Evolutionary conservation across 768 basidiomycete species (phyloP).

Genomic region (Chalciporus sphaerocephalus): DNA sequence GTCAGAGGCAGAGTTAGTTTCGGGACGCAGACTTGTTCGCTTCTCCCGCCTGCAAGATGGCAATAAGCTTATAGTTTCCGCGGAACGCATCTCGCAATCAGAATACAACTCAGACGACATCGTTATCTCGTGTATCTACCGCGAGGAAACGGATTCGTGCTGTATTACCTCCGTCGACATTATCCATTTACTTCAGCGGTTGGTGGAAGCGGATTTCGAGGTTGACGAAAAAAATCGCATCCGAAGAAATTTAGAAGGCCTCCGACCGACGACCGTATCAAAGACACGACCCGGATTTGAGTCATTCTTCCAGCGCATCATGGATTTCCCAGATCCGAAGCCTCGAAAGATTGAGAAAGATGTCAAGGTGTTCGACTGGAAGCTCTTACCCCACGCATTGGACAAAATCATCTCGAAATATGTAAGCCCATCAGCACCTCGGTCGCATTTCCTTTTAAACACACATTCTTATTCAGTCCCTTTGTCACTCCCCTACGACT

Average conservation of each 20-base stretch:
- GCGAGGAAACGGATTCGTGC: constrained; percentile 68
- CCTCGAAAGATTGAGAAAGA: constrained; percentile 98
- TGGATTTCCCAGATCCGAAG: constrained; percentile 92
- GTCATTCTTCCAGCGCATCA: constrained; percentile 91
- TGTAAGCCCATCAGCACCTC: constrained; percentile 40
- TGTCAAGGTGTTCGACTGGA: constrained; percentile 83
- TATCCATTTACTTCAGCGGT: constrained; percentile 83
- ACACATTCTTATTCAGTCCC: constrained; percentile 34
- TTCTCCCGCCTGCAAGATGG: constrained; percentile 80
- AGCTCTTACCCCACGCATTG: constrained; percentile 60
- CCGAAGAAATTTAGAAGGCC: constrained; percentile 88
- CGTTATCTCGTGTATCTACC: constrained; percentile 94
- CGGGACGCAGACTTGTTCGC: constrained; percentile 79
- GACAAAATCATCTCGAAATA: constrained; percentile 85
- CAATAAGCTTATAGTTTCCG: constrained; percentile 70
- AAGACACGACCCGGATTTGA: constrained; percentile 79
- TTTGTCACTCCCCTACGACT: constrained; percentile 40
- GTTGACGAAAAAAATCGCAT: constrained; percentile 98
- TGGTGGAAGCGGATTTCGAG: constrained; percentile 70
- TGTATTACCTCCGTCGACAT: constrained; percentile 95
- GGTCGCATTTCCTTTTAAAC: neutral
- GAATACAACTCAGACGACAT: constrained; percentile 71
- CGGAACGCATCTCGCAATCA: constrained; percentile 67
- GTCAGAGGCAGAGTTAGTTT: constrained; percentile 59
- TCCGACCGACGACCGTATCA: constrained; percentile 84